Evolutionary conservation across 2,329 filamentous ascomycete genomes (phyloP), one percentile per base, ranked within the genome.

Genomic region (Monosporascus sp.): DNA sequence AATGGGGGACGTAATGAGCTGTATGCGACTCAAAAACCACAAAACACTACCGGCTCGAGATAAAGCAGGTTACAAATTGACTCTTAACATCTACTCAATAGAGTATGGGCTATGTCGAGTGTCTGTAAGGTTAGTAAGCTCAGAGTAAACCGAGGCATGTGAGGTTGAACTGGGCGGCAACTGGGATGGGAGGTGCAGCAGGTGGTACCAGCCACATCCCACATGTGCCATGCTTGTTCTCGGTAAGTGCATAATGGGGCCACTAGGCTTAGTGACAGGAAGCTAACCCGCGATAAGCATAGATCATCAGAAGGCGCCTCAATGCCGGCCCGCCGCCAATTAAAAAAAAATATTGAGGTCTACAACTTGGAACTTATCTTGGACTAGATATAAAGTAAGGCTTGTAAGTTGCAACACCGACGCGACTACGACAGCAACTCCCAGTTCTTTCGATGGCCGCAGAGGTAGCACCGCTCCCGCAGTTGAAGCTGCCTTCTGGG

Each of bases 401-500:
- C 9, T 35, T 14, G 31, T 35, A 14, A 14, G 31, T 35, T 35
- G 31, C 31, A 35, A 35, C 31, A 44, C 50, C 52, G 50, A 58
- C 51, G n/a, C 48, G 51, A 60, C 51, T 14, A 54, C 52, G 50
- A 55, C 53, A 56, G 49, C 51, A 46, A 51, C 46, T 49, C 45
- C 24, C 55, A 51, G 46, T 48, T 51, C 20, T 37, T 58, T 68
- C 59, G 68, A 96, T 96, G 91, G 91, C 92, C 64, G 89, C 91
- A 66, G 86, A 91, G 75, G 89, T 96, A 65, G 83, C 85, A 71
- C 88, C 89, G 56, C 77, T 96, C 61, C 85, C 86, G 70, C 87
- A 87, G 70, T 77, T 95, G 67, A 95, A 91, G 79, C 82, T 95
- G 67, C 86, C 93, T 53, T 82, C 88, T 58, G 89, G 90, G 49